Evolutionary conservation across 2,329 filamentous ascomycete species (phyloP).

Genomic region (Chaetomiaceae sp.): DNA sequence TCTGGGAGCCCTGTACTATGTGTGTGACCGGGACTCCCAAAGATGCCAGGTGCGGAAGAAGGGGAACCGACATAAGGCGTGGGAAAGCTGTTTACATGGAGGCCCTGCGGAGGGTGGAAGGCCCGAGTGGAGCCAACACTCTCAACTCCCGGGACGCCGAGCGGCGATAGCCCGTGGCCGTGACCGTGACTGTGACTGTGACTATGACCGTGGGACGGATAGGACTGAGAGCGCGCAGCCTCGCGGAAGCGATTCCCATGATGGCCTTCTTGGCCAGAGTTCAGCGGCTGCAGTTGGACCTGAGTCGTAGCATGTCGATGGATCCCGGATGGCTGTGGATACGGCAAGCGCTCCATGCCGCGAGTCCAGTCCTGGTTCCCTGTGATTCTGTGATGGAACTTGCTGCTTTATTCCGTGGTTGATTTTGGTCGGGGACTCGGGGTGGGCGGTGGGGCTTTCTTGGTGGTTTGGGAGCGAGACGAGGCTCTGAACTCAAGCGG

Average conservation of each 20-base stretch:
- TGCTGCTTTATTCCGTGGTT: conserved; percentile 4
- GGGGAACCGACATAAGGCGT: not conserved
- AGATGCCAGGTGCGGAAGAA: not conserved
- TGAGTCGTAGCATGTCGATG: not conserved
- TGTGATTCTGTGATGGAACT: no score
- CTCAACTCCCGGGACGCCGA: not conserved
- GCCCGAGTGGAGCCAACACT: not conserved
- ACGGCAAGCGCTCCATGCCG: conserved; percentile 1
- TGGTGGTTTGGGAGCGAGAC: not conserved
- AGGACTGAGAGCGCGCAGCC: no score
- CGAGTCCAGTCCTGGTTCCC: not conserved
- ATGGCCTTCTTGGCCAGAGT: not conserved
- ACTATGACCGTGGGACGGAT: no score
- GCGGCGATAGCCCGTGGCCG: not conserved
- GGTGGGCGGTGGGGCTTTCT: not conserved
- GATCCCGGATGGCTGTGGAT: not conserved
- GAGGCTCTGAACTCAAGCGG: conserved; percentile 3
- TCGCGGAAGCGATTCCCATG: not conserved
- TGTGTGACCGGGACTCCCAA: not conserved
- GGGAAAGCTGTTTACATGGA: not conserved
- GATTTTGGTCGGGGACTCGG: no score
- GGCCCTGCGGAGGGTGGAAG: not conserved
- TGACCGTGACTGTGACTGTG: no score
- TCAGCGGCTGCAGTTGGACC: not conserved
- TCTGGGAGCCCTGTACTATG: not conserved